Evolutionary conservation across 116 monocot species (phyloP).

Genomic region (Posidonia oceanica): DNA sequence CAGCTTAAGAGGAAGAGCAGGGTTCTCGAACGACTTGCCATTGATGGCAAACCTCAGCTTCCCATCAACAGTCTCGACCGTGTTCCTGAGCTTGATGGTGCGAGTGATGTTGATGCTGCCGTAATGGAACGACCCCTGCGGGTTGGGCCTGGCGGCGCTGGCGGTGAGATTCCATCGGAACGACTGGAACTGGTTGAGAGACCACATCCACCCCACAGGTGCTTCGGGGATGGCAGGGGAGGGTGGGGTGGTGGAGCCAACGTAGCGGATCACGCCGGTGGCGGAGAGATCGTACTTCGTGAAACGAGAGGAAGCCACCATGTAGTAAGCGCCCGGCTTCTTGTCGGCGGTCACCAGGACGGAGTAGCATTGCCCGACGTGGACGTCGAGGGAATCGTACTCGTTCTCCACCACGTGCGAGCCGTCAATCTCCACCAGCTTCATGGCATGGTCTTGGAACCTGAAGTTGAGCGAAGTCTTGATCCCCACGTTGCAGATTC

Average conservation of each 20-base stretch:
- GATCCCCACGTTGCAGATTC: constrained; percentile 67
- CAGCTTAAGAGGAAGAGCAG: constrained; percentile 48
- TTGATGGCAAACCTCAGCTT: constrained; percentile 54
- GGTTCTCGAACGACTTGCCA: constrained; percentile 44
- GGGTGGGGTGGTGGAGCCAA: constrained; percentile 39
- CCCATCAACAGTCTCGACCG: constrained; percentile 24
- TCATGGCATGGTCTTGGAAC: constrained; percentile 50
- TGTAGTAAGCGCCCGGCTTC: constrained; percentile 49
- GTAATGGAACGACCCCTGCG: constrained; percentile 81
- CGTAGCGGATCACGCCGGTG: constrained; percentile 48
- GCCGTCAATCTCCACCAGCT: constrained; percentile 68
- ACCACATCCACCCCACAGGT: constrained; percentile 65
- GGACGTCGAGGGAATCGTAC: constrained; percentile 55
- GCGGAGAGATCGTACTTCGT: constrained; percentile 21
- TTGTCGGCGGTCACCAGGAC: constrained; percentile 61
- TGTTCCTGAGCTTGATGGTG: constrained; percentile 40
- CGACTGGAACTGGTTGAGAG: constrained; percentile 52
- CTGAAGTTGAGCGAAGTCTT: constrained; percentile 68
- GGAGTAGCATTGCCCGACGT: constrained; percentile 61
- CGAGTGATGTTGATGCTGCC: constrained; percentile 67
- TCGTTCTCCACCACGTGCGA: constrained; percentile 56
- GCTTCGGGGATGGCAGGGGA: constrained; percentile 26
- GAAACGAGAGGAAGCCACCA: constrained; percentile 57
- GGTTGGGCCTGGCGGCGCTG: constrained; percentile 76
- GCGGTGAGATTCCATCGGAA: constrained; percentile 80